A percentile compares a stretch with the other conserved stretches of the same genome.
Evolutionary conservation across 2,329 filamentous ascomycete species (phyloP).

Genomic region (Juglanconis sp.): DNA sequence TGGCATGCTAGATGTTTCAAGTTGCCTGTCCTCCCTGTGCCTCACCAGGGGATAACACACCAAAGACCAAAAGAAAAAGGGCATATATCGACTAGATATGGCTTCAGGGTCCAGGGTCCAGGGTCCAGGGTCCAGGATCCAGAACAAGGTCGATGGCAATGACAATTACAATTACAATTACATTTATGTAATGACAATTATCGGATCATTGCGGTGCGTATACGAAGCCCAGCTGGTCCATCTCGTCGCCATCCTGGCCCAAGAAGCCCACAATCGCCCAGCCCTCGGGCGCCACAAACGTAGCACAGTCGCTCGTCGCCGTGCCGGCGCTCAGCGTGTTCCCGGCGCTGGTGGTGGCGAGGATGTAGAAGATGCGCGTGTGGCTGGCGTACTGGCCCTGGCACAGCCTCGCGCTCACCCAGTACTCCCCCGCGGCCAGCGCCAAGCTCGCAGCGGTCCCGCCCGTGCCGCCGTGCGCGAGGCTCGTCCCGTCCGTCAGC

Average conservation of each 20-base stretch:
- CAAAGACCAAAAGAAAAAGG: too few species aligned
- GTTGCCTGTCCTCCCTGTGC: too few species aligned
- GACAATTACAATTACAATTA: too few species aligned
- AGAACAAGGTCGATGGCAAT: too few species aligned
- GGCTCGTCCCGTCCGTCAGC: constrained; percentile 44
- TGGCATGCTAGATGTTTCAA: too few species aligned
- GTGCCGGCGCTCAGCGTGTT: constrained; percentile 43
- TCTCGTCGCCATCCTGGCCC: constrained; percentile 50
- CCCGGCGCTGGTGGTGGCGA: constrained; percentile 49
- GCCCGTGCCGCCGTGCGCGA: constrained; percentile 53
- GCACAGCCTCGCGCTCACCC: constrained; percentile 48
- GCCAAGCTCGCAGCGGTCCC: constrained; percentile 41
- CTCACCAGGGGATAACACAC: too few species aligned
- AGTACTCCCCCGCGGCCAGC: constrained; percentile 45
- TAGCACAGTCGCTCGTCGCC: constrained; percentile 43
- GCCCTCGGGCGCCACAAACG: constrained; percentile 43
- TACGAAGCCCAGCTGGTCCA: constrained; percentile 52
- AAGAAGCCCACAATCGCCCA: constrained; percentile 53
- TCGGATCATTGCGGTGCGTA: constrained; percentile 38
- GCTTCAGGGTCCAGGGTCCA: too few species aligned
- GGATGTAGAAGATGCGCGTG: constrained; percentile 55
- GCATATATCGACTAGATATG: too few species aligned
- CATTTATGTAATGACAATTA: too few species aligned
- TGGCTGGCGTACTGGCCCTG: constrained; percentile 41
- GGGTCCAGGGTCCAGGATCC: too few species aligned